These are phyloP conservation scores for Ceriops decandra DNA, from an alignment of 345 rosid species.

Conservation along the genomic window DNA sequence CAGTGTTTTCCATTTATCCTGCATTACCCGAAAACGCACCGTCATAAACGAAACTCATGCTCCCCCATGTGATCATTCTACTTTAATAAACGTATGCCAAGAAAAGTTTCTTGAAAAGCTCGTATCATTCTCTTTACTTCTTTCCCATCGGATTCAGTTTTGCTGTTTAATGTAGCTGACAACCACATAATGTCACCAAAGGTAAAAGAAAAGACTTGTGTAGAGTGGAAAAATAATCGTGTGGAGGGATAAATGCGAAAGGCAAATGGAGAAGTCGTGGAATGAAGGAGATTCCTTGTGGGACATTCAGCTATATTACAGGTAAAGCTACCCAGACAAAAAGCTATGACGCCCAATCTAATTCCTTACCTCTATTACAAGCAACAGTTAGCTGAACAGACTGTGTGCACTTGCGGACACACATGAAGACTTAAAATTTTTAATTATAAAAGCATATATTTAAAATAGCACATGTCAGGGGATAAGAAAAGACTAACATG, in stretches of 20 bases:
- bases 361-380: conserved; percentile 37
- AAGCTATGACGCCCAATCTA: conserved; percentile 7
- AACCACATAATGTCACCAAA: background rate
- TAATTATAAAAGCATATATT: conserved; percentile 6
- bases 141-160: conserved; percentile 2
- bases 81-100: background rate
- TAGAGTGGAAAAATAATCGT: background rate
- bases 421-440: conserved; percentile 9
- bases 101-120: conserved; percentile 3
- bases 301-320: conserved; percentile 18
- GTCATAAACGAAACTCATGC: conserved; percentile 4
- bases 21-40: conserved; percentile 15
- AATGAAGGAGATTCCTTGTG: conserved; percentile 26
- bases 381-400: conserved; percentile 23
- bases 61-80: background rate
- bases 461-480: background rate
- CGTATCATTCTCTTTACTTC: background rate
- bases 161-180: background rate
- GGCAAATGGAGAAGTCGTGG: conserved; percentile 3
- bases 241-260: background rate
- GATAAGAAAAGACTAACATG: conserved; percentile 2
- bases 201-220: background rate
- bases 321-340: conserved; percentile 20
- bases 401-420: conserved; percentile 18
- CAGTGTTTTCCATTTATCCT: conserved; percentile 99